A percentile compares a stretch with the other conserved stretches of the same genome.
These are phyloP conservation scores for Rhizoctonia solani DNA, from an alignment of 1,284 basidiomycete species.

Conservation along the genomic window DNA sequence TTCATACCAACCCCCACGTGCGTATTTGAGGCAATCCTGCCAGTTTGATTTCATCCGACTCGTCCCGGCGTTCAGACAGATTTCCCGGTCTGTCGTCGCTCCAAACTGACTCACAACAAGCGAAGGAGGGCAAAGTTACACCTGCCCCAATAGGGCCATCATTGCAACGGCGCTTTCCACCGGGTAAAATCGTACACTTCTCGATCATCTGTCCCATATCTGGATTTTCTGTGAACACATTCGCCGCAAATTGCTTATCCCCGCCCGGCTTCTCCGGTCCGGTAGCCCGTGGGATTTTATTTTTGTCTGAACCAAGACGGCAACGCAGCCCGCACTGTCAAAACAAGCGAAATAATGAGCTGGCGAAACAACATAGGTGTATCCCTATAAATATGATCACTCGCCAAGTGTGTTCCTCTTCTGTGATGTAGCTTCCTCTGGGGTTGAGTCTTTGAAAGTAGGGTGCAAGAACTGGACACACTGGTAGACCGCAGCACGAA, in stretches of 20 bases:
- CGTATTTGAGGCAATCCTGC: conserved; percentile 12
- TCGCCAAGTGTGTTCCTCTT: neutral
- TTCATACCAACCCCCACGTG: neutral
- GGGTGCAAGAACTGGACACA: neutral
- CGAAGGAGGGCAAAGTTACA: conserved; percentile 24
- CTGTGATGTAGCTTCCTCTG: neutral
- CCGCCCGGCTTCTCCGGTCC: conserved; percentile 15
- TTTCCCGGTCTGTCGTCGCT: neutral
- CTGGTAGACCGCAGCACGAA: neutral
- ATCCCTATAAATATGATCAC: neutral
- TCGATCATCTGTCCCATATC: neutral
- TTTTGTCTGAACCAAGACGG: neutral
- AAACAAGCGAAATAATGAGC: neutral
- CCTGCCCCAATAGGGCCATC: conserved; percentile 3
- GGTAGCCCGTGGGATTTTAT: neutral
- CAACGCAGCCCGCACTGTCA: neutral
- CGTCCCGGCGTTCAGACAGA: neutral
- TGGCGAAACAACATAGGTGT: neutral
- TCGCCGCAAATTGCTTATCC: neutral
- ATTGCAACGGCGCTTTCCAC: neutral
- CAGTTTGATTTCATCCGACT: conserved; percentile 18
- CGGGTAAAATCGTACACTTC: neutral
- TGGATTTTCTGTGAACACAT: too few relatives aligned
- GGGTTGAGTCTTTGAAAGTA: neutral
- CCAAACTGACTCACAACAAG: conserved; percentile 21